Evolutionary conservation across 208 protist genomes (phyloP), one percentile per base, ranked within the genome.

Genomic region (Leishmania aethiopica): DNA sequence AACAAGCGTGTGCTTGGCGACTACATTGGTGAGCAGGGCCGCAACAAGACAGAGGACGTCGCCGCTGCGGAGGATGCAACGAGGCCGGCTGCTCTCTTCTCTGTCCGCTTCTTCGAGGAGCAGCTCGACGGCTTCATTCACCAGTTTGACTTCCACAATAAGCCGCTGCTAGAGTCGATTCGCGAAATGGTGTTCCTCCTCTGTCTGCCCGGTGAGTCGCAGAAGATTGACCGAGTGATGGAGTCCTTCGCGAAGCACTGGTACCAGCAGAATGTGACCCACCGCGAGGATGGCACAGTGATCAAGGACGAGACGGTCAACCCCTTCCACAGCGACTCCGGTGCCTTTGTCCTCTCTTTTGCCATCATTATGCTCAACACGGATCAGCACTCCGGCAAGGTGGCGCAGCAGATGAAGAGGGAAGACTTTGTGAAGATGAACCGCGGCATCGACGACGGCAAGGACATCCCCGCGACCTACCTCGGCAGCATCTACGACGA

Each of bases 351-450:
- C 69, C 92, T 99, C 5, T 98, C 99, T 19, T 99, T 99, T 86
- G 96, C 98, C 35, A 97, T 99, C 67, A 99, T 99, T 75, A 99
- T 99, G 98, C 95, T 99, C n/a, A 99, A 99, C 89, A 99, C 99
- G 0, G 99, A 99, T 85, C 91, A 98, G 79, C 99, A 99, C 89
- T 99, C 94, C 19, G 94, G 96, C 37, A 94, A 96, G 78, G 89
- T 99, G 42, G 90, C 93, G 45, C 95, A 97, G 40, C 98, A 98
- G 80, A 99, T 99, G 95, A 98, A 97, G 57, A 83, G 95, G 49
- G 89, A 89, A 13, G 96, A 98, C 75, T 99, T 99, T 86, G 77
- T 97, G 53, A 89, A 85, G 60, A 99, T 99, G 89, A 99, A 99
- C 89, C 89, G 94, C n/a, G 96, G 96, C 82, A 99, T 99, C 81